Base-by-base conservation (phyloP, 176 grass and related monocot species). In the Zea luxurians region DNA sequence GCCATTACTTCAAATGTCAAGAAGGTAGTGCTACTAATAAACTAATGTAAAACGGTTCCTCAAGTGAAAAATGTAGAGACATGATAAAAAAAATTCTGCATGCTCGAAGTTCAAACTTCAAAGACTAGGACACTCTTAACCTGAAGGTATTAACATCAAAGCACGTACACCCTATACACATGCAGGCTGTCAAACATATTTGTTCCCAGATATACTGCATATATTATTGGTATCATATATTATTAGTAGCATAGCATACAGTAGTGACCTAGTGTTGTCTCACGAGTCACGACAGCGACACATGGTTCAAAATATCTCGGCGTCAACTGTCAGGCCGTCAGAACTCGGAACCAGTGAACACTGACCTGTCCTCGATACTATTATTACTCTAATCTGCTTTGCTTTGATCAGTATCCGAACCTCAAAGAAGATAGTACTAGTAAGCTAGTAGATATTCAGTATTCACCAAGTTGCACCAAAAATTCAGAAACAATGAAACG, bases 261-360 rank as follows among this genome's bases (percentile, higher is more conserved):
- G 8, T 8, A 37, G 43, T 48, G 43, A 35, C 27, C 13, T 44
- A 77, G 27, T 37, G 8, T 63, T 64, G 44, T 45, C 44, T 61
- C 54, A 57, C 17, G 54, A 57, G 17, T 35, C 8, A 76, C 13
- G 43, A 48, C 59, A 77, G 58, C 21, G 74, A 77, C 16, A 46
- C 41, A 35, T 36, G 8, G 44, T 47, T 64, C 13, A 64, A 77
- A 76, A 64, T 48, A 77, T 77, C 75, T 20, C 15, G 62, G 75
- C 38, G 48, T 11, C 16, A 77, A 49, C 59, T 49, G 12, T 37
- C 13, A 64, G 21, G 15, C 13, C 37, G 48, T 53, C 8, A 0
- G 43, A 9, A 72, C 34, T 40, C 7, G 12, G 8, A 11, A 48
- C 20, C 2, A 16, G 21, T 17, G 12, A 8, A 37, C 8, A 63